Evolutionary conservation across 331 rosid genomes (phyloP), one percentile per base, ranked within the genome.

Genomic region (Prunus yedoensis): DNA sequence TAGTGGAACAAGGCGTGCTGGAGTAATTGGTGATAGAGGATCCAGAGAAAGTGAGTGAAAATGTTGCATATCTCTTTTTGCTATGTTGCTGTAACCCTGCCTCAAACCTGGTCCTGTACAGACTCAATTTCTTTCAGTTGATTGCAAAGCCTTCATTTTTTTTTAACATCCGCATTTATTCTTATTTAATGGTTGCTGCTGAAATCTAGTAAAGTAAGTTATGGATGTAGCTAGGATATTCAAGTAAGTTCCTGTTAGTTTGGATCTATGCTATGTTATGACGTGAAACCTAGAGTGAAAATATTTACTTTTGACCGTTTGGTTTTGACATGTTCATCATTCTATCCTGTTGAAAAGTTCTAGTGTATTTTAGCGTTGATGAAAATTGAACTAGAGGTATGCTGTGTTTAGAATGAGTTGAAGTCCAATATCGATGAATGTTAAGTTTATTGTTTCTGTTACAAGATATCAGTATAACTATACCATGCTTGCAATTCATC

Each of bases 41-140:
- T 88, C 94, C 59, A 83, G 94, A 90, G 97, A 94, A 78, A 92
- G 98, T 94, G 76, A 90, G 97, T 86, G 41, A 43, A 38, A 14
- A 59, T 57, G 25, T 43, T 15, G 15, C 3, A 0, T 4, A 23
- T 70, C 12, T 21, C 10, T 63, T 45, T 67, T 47, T 8, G 15
- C 35, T 35, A 53, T 13, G 45, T 28, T 46, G 17, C 35, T 58
- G 49, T 13, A 18, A 61, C 25, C 46, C 16, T 20, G 59, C 58
- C 17, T 18, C 25, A 70, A 9, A 20, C 49, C 74, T 51, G 74
- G 61, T 17, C 32, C 23, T 70, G 5, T 49, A 4, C 17, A 47
- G 5, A 1, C 68, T 35, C 49, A 20, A 46, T 45, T 73, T 21
- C 8, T 47, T 28, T 61, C 30, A 3, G n/a, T 27, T 23, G 56